Percentiles rank a stretch among this genome's conserved stretches.
Conservation (phyloP, 768 basidiomycete species). For the Filobasidium wieringae region DNA sequence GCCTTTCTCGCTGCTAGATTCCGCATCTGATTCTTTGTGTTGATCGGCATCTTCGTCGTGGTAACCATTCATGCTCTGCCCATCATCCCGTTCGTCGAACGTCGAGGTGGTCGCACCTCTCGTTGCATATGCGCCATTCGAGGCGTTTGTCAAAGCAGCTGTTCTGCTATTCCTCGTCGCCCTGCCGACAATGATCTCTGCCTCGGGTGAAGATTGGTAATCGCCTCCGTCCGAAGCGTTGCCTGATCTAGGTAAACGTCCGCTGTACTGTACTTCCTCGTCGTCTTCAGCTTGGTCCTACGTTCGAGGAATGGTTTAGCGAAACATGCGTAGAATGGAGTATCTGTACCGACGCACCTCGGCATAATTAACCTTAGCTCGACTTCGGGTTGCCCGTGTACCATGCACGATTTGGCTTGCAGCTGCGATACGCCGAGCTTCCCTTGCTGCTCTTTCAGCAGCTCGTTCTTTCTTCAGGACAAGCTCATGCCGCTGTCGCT, state of each 20-base stretch:
- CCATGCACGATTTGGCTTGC: background rate
- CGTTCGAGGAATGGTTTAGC: background rate
- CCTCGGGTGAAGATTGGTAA: background rate
- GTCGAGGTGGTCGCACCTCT: background rate
- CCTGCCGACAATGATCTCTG: background rate
- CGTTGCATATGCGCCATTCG: background rate
- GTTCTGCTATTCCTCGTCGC: background rate
- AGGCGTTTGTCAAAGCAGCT: background rate
- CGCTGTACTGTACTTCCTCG: background rate
- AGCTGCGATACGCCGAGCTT: background rate
- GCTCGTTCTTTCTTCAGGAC: background rate
- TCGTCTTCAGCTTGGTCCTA: slow-evolving; percentile 1
- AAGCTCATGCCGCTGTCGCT: background rate
- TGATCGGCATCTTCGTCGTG: background rate
- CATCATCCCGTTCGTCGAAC: background rate
- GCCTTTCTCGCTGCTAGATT: background rate
- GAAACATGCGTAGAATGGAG: background rate
- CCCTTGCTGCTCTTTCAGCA: background rate
- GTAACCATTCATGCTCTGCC: background rate
- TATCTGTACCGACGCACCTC: background rate
- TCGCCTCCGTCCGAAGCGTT: background rate
- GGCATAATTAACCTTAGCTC: background rate
- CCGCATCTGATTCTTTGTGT: background rate
- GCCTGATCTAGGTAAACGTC: background rate
- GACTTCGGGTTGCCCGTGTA: background rate